Conservation (phyloP, 495 filamentous ascomycete species). For the Xylaria castorea region DNA sequence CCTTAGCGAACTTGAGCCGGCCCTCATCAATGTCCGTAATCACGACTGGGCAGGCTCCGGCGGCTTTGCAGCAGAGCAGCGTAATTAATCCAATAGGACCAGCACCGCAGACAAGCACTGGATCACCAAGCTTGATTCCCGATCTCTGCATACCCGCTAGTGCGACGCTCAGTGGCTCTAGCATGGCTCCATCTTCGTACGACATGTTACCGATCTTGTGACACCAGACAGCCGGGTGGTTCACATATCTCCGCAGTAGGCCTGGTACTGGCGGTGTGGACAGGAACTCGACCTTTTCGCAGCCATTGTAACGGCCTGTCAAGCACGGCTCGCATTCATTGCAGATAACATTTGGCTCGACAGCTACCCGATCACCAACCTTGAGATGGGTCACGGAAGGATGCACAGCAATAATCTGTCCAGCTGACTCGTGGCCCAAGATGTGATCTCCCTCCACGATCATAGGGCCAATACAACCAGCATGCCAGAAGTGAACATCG, state of each 20-base stretch:
- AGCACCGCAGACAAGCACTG: slow-evolving; percentile 85
- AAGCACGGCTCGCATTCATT: slow-evolving; percentile 87
- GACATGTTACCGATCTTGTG: slow-evolving; percentile 91
- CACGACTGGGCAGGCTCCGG: slow-evolving; percentile 83
- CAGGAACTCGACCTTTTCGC: slow-evolving; percentile 81
- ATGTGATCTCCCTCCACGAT: slow-evolving; percentile 86
- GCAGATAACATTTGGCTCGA: slow-evolving; percentile 92
- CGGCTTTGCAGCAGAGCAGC: slow-evolving; percentile 78
- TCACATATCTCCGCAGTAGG: slow-evolving; percentile 90
- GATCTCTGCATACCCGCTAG: slow-evolving; percentile 84
- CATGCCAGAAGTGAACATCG: slow-evolving; percentile 96
- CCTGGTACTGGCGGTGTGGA: slow-evolving; percentile 89
- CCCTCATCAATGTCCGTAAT: slow-evolving; percentile 93
- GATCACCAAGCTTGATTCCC: slow-evolving; percentile 78
- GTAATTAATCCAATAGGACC: slow-evolving; percentile 91
- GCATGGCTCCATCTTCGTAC: slow-evolving; percentile 84
- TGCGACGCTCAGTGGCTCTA: slow-evolving; percentile 87
- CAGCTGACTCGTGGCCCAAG: slow-evolving; percentile 91
- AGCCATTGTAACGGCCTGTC: slow-evolving; percentile 92
- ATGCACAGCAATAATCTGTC: slow-evolving; percentile 80
- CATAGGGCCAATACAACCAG: slow-evolving; percentile 93
- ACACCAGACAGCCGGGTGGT: slow-evolving; percentile 89
- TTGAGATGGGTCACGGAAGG: slow-evolving; percentile 76
- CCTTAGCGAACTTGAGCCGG: slow-evolving; percentile 80
- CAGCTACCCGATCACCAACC: slow-evolving; percentile 84